A percentile compares a stretch with the other conserved stretches of the same genome.
phyloP scores from a whole-genome alignment of 306 rosid genomes.

The Vicia villosa region DNA sequence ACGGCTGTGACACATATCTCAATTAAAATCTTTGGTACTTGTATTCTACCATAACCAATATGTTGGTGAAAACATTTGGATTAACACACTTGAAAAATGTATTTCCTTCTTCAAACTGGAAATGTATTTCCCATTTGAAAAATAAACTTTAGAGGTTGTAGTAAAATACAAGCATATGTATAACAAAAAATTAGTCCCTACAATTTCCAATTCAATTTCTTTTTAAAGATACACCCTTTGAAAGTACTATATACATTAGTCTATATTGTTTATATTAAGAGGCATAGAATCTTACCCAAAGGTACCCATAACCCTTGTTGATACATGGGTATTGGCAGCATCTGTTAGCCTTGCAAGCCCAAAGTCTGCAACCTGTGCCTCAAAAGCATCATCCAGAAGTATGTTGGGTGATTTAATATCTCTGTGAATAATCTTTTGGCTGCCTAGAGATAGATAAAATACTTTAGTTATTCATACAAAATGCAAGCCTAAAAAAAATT shows the following conservation, averaged over 20 bases:
- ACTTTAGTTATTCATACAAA: slow-evolving; percentile 42
- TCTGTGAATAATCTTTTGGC: slow-evolving; percentile 94
- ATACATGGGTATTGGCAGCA: slow-evolving; percentile 72
- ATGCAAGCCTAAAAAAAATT: background rate
- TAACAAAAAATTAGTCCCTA: too few species aligned
- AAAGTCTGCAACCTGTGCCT: slow-evolving; percentile 96
- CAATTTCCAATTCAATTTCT: background rate
- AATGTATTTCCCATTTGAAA: slow-evolving; percentile 9
- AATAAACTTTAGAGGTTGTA: too few species aligned
- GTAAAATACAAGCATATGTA: too few species aligned
- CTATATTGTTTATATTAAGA: slow-evolving; percentile 11
- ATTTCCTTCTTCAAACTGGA: background rate
- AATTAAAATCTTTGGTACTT: background rate
- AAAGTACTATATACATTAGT: slow-evolving; percentile 15
- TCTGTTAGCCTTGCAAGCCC: slow-evolving; percentile 89
- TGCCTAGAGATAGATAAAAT: slow-evolving; percentile 62
- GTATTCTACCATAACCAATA: background rate
- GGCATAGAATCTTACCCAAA: slow-evolving; percentile 69
- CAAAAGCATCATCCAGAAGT: slow-evolving; percentile 78
- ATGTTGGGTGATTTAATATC: slow-evolving; percentile 96
- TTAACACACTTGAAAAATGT: background rate
- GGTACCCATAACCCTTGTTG: slow-evolving; percentile 97
- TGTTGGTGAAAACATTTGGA: background rate
- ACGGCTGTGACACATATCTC: background rate
- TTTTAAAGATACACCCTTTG: background rate